Evolutionary conservation across 768 basidiomycete species (phyloP).

Genomic region (Chalciporus pseudorubinellus): DNA sequence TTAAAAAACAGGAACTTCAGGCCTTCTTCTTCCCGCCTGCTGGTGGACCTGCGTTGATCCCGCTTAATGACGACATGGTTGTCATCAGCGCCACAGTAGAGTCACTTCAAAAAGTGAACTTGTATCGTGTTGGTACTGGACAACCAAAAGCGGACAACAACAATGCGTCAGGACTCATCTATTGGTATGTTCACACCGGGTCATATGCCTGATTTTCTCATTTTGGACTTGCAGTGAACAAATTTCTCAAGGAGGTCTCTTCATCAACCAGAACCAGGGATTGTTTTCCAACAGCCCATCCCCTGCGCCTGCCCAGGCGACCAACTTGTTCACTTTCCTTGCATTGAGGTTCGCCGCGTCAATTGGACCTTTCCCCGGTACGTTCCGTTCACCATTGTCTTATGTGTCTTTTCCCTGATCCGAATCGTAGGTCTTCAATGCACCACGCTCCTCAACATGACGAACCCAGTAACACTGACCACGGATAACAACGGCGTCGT

Average conservation of each 20-base stretch:
- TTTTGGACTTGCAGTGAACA: constrained; percentile 15
- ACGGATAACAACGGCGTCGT: constrained; percentile 26
- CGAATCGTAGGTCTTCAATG: constrained; percentile 21
- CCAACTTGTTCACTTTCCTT: constrained; percentile 28
- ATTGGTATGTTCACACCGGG: constrained; percentile 19
- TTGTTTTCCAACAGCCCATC: constrained; percentile 17
- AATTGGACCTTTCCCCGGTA: constrained; percentile 25
- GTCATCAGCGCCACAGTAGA: constrained; percentile 23
- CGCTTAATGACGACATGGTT: constrained; percentile 27
- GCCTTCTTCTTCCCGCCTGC: constrained; percentile 25
- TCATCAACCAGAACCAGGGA: constrained; percentile 22
- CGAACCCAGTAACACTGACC: constrained; percentile 23
- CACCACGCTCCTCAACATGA: constrained; percentile 18
- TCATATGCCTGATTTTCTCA: too few species aligned
- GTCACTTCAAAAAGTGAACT: constrained; percentile 26
- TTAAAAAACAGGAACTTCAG: constrained; percentile 20
- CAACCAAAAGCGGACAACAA: constrained; percentile 23
- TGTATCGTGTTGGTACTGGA: constrained; percentile 27
- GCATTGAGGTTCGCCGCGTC: constrained; percentile 28
- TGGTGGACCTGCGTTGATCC: constrained; percentile 23
- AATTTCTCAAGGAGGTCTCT: constrained; percentile 21
- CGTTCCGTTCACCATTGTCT: not conserved
- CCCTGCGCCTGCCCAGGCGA: constrained; percentile 20
- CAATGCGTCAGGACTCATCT: constrained; percentile 20
- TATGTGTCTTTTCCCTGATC: not conserved